Evolutionary conservation across 2,329 filamentous ascomycete genomes (phyloP).

Genomic region (Dactylonectria macrodidyma): DNA sequence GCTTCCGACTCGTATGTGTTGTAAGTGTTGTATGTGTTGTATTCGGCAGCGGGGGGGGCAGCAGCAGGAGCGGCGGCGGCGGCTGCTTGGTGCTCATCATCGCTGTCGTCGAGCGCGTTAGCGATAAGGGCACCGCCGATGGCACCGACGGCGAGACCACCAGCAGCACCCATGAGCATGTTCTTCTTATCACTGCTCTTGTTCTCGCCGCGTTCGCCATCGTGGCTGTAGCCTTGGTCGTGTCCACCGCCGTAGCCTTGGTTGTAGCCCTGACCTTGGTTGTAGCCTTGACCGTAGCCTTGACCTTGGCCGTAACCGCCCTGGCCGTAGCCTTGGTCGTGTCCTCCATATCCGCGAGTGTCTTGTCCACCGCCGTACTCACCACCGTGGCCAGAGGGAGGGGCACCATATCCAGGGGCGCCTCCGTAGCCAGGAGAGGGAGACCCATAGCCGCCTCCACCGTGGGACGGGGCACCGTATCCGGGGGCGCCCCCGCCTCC

Average conservation of each 20-base stretch:
- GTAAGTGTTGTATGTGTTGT: slow-evolving; percentile 12
- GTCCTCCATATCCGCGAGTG: slow-evolving; percentile 18
- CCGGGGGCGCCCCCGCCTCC: slow-evolving; percentile 35
- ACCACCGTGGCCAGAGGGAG: slow-evolving; percentile 23
- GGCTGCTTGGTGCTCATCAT: slow-evolving; percentile 37
- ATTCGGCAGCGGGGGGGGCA: slow-evolving; percentile 10
- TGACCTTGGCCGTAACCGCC: slow-evolving; percentile 34
- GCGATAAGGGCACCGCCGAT: slow-evolving; percentile 72
- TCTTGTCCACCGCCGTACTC: slow-evolving; percentile 24
- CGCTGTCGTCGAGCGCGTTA: slow-evolving; percentile 61
- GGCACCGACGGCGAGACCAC: slow-evolving; percentile 70
- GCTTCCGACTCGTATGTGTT: background rate
- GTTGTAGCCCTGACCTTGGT: slow-evolving; percentile 36
- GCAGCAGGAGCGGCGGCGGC: slow-evolving; percentile 29
- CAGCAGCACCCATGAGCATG: slow-evolving; percentile 71
- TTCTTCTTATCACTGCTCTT: slow-evolving; percentile 63
- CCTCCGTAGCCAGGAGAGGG: slow-evolving; percentile 28
- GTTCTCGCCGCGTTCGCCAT: slow-evolving; percentile 38
- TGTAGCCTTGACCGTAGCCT: slow-evolving; percentile 18
- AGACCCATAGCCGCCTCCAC: slow-evolving; percentile 32
- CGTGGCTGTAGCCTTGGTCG: slow-evolving; percentile 21
- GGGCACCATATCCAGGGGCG: slow-evolving; percentile 36
- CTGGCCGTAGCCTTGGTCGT: slow-evolving; percentile 23
- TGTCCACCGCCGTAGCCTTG: slow-evolving; percentile 33
- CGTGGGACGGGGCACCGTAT: slow-evolving; percentile 27